These are phyloP conservation scores for Lodderomyces margitis DNA, from an alignment of 1,139 yeast species.

Conservation along the genomic window DNA sequence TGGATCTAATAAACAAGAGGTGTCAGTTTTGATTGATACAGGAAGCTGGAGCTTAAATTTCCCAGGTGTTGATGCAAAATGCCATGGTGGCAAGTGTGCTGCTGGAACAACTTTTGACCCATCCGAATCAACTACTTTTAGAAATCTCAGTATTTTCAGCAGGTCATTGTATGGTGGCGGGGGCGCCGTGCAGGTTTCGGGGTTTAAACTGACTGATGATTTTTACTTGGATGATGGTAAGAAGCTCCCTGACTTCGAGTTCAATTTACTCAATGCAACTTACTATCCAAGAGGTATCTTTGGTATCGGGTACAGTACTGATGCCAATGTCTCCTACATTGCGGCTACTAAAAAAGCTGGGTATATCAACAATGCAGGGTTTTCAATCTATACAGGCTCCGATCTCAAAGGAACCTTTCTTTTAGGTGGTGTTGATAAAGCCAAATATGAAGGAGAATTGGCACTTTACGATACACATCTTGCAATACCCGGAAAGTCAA, in stretches of 20 bases:
- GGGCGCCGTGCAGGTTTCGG: constrained; percentile 45
- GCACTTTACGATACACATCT: neutral
- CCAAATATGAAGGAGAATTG: constrained; percentile 18
- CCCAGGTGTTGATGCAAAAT: constrained; percentile 7
- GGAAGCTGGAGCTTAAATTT: constrained; percentile 32
- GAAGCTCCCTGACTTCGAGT: constrained; percentile 12
- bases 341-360: constrained; percentile 5
- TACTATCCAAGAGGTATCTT: neutral
- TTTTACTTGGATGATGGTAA: constrained; percentile 14
- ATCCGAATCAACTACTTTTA: constrained; percentile 13
- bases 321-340: neutral
- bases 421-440: constrained; percentile 30
- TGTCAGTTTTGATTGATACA: constrained; percentile 25
- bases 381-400: constrained; percentile 29
- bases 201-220: constrained; percentile 45
- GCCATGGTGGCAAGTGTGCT: constrained; percentile 7
- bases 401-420: constrained; percentile 24
- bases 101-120: constrained; percentile 7
- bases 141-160: constrained; percentile 10
- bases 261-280: constrained; percentile 14
- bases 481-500: neutral
- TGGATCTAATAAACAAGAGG: constrained; percentile 21
- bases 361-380: constrained; percentile 6
- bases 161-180: constrained; percentile 13
- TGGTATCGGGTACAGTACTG: neutral